These are phyloP conservation scores for Candida qinlingensis DNA, from an alignment of 805 yeast genomes.

Conservation along the genomic window DNA sequence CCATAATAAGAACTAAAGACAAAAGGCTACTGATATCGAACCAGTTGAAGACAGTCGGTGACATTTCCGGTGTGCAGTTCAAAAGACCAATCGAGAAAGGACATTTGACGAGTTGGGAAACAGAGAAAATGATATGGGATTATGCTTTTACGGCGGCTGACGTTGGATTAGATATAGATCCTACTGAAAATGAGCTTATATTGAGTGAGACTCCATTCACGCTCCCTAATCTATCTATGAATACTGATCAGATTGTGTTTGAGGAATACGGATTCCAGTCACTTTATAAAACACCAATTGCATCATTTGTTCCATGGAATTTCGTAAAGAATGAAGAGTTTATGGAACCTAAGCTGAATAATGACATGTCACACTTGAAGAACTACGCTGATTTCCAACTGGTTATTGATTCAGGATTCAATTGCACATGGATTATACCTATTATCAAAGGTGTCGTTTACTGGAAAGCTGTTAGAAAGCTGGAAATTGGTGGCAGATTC, in stretches of 20 bases:
- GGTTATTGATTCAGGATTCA: constrained; percentile 85
- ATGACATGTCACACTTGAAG: constrained; percentile 13
- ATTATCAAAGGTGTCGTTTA: constrained; percentile 71
- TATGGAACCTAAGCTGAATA: constrained; percentile 22
- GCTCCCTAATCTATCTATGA: constrained; percentile 72
- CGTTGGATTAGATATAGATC: constrained; percentile 37
- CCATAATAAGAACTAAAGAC: constrained; percentile 71
- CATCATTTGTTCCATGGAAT: constrained; percentile 61
- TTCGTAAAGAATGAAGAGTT: constrained; percentile 24
- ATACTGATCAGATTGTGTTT: constrained; percentile 86
- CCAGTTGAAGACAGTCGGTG: constrained; percentile 55
- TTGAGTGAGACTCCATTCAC: constrained; percentile 80
- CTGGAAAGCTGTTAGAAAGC: constrained; percentile 69
- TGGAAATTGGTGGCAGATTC: constrained; percentile 84
- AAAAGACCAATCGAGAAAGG: constrained; percentile 87
- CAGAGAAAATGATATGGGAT: constrained; percentile 89
- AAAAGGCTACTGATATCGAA: constrained; percentile 71
- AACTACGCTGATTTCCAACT: constrained; percentile 57
- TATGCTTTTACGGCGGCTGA: constrained; percentile 36
- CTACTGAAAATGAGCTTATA: constrained; percentile 53
- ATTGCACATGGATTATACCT: constrained; percentile 83
- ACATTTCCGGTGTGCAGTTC: constrained; percentile 67
- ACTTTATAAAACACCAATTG: constrained; percentile 61
- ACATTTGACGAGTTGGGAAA: constrained; percentile 85
- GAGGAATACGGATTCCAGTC: constrained; percentile 85